Evolutionary conservation across 1,284 basidiomycete species (phyloP).

Genomic region (Chiua sp.): DNA sequence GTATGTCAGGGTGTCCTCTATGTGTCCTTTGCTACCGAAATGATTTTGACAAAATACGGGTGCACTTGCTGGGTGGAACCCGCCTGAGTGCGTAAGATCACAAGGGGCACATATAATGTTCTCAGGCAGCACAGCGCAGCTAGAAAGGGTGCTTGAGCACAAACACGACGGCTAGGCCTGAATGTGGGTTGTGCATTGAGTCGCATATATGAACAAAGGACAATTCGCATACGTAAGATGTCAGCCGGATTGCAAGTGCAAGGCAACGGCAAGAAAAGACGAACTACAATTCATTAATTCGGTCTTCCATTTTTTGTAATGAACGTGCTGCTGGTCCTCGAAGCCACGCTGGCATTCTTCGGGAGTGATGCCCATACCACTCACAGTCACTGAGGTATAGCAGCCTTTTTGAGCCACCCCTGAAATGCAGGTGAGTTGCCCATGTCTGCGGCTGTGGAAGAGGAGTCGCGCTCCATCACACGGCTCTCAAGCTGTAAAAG

Average conservation of each 20-base stretch:
- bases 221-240: slow-evolving; percentile 11
- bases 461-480: slow-evolving; percentile 23
- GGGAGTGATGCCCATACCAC: slow-evolving; percentile 46
- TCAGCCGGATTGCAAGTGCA: slow-evolving; percentile 14
- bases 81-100: slow-evolving; percentile 76
- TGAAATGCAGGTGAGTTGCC: slow-evolving; percentile 38
- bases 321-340: slow-evolving; percentile 42
- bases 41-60: slow-evolving; percentile 86
- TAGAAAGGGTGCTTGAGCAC: slow-evolving; percentile 87
- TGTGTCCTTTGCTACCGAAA: slow-evolving; percentile 82
- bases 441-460: slow-evolving; percentile 26
- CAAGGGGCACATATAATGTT: slow-evolving; percentile 88
- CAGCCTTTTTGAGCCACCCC: slow-evolving; percentile 50
- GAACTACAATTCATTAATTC: slow-evolving; percentile 54
- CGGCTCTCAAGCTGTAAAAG: too few relatives aligned
- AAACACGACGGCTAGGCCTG: slow-evolving; percentile 86
- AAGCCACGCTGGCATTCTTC: slow-evolving; percentile 44
- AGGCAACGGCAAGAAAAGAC: slow-evolving; percentile 32
- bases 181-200: slow-evolving; percentile 3
- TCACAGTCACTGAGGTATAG: too few relatives aligned
- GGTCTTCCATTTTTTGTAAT: slow-evolving; percentile 57
- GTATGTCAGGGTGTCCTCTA: slow-evolving; percentile 94
- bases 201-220: neutral
- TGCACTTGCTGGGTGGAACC: slow-evolving; percentile 79
- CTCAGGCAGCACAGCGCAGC: slow-evolving; percentile 65